phyloP scores from a whole-genome alignment of 1,284 basidiomycete genomes.

The Ustilago cynodontis region DNA sequence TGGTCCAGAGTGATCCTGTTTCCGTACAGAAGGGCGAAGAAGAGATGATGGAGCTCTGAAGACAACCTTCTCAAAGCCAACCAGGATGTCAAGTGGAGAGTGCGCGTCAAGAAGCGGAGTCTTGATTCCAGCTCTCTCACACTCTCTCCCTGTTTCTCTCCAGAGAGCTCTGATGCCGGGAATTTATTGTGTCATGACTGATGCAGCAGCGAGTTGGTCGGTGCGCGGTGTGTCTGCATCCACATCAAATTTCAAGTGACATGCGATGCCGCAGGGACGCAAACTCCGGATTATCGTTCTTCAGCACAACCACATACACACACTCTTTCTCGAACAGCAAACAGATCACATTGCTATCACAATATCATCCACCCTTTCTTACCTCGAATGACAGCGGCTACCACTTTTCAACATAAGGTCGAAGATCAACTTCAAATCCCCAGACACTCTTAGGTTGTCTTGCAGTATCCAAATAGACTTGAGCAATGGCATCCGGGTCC shows the following conservation, averaged over 20 bases:
- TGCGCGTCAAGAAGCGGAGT: slow-evolving; percentile 3
- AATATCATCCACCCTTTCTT: too few species aligned
- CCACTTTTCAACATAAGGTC: slow-evolving; percentile 49
- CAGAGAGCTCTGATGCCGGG: neutral
- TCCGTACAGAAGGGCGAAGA: neutral
- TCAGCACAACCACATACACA: too few species aligned
- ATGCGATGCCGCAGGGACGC: too few species aligned
- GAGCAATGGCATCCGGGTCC: slow-evolving; percentile 53
- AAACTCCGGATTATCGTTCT: too few species aligned
- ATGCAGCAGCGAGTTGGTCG: neutral
- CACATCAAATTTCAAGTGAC: too few species aligned
- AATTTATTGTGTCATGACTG: slow-evolving; percentile 1
- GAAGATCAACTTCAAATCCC: slow-evolving; percentile 45
- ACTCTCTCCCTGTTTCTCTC: neutral
- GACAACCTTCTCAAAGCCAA: neutral
- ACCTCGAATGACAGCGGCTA: too few species aligned
- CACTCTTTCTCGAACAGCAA: too few species aligned
- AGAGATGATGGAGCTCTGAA: neutral
- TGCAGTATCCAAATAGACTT: slow-evolving; percentile 50
- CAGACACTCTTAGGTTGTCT: slow-evolving; percentile 49
- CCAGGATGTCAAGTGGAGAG: neutral
- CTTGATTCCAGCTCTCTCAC: neutral
- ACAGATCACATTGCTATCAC: too few species aligned
- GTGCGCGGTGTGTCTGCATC: too few species aligned
- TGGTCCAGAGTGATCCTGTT: neutral